A percentile compares a stretch with the other conserved stretches of the same genome.
Evolutionary conservation across 495 filamentous ascomycete genomes (phyloP).

Genomic region (Achaetomiella virescens): DNA sequence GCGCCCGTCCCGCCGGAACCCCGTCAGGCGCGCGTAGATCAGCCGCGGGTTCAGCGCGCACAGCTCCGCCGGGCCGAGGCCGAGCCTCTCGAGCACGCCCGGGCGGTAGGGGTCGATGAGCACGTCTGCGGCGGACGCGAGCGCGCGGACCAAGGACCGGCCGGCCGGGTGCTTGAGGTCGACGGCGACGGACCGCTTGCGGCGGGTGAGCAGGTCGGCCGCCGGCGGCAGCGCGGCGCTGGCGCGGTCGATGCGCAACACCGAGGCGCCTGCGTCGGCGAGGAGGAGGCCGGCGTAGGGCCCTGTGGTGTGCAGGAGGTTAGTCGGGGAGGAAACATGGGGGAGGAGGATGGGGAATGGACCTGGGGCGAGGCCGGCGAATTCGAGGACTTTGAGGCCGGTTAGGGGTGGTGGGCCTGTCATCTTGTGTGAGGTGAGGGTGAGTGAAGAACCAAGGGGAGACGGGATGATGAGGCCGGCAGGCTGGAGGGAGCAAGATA

Average conservation of each 20-base stretch:
- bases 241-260: constrained; percentile 79
- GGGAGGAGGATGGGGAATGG: constrained; percentile 12
- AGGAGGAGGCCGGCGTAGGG: constrained; percentile 87
- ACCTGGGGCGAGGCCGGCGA: constrained; percentile 87
- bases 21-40: constrained; percentile 78
- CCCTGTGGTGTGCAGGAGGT: constrained; percentile 39
- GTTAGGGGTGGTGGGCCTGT: constrained; percentile 55
- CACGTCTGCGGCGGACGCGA: constrained; percentile 62
- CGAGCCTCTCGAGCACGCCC: constrained; percentile 77
- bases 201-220: constrained; percentile 65
- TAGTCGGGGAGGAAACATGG: background rate
- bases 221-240: constrained; percentile 31
- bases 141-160: constrained; percentile 54
- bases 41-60: constrained; percentile 63
- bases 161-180: constrained; percentile 65
- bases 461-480: too few relatives aligned
- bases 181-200: constrained; percentile 70
- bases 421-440: constrained; percentile 27
- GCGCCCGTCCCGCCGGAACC: constrained; percentile 78
- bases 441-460: background rate
- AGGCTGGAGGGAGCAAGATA: background rate
- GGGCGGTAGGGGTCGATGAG: constrained; percentile 92
- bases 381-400: constrained; percentile 77
- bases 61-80: constrained; percentile 63
- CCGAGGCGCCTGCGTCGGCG: constrained; percentile 78